Evolutionary conservation across 2,329 filamentous ascomycete genomes (phyloP), one percentile per base, ranked within the genome.

Genomic region (Colletotrichum sp.): DNA sequence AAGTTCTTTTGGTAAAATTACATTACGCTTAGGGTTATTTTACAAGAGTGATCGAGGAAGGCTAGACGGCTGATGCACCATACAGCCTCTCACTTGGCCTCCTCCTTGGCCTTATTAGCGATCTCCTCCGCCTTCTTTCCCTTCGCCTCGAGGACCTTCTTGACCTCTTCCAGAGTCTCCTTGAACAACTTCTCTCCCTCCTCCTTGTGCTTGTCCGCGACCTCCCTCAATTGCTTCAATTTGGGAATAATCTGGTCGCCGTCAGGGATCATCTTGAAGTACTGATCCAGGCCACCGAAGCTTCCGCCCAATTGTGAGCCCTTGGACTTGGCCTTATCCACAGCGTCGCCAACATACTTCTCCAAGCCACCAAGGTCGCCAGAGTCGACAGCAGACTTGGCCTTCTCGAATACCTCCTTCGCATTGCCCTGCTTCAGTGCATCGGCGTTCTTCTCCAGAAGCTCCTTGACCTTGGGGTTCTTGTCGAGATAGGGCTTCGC

Each of bases 401-500:
- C 88, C 82, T 92, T 90, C 68, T 91, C 85, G 80, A 93, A 93
- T 0, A 95, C 83, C 79, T 95, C 91, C 66, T 87, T 86, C 16
- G 91, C 85, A 79, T 95, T 93, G 18, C 93, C 93, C 77, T 91
- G 86, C 86, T 94, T 95, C 65, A 96, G 85, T 0, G 89, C 84
- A 72, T 94, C 92, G 63, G 89, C 88, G 83, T 96, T 96, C 81
- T 94, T 87, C 86, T 95, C 93, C 2, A 96, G 82, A 0, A 95
- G 83, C 84, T 95, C 88, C 87, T 95, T 95, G 75, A 95, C 85
- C 85, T 94, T 88, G n/a, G 94, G 93, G 84, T 91, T 94, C 88
- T 95, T 95, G 79, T 95, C 93, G 1, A 96, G 88, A 75, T 92
- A 90, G 1, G 94, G 93, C 87, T 94, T 92, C 44, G 91, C 92